These are phyloP conservation scores for Globisporangium solare DNA, from an alignment of 352 stramenopile species.

Conservation along the genomic window DNA sequence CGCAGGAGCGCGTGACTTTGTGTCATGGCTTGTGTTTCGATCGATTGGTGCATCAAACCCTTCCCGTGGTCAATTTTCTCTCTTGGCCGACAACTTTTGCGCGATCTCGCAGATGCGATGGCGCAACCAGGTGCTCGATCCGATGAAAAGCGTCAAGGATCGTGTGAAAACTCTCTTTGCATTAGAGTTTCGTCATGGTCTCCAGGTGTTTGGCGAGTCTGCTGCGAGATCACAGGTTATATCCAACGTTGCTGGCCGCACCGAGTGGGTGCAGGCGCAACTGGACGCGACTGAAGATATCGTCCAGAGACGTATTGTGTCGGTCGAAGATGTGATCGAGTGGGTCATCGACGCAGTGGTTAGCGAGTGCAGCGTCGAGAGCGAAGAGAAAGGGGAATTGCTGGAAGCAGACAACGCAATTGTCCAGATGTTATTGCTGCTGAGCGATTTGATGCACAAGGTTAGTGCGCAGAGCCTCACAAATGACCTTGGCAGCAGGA, in stretches of 20 bases:
- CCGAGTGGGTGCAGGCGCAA: constrained; percentile 6
- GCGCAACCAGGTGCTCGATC: constrained; percentile 1
- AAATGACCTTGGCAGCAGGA: neutral
- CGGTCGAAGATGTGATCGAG: constrained; percentile 4
- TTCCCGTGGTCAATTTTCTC: neutral
- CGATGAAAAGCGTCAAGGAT: neutral
- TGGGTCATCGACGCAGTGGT: constrained; percentile 15
- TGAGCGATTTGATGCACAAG: constrained; percentile 17
- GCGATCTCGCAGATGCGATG: constrained; percentile 4
- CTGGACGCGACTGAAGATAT: constrained; percentile 8
- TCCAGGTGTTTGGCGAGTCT: constrained; percentile 10
- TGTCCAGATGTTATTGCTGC: constrained; percentile 6
- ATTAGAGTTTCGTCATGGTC: constrained; percentile 17
- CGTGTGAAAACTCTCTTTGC: constrained; percentile 1
- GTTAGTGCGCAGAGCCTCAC: neutral
- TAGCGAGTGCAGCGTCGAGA: neutral
- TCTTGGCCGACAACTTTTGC: neutral
- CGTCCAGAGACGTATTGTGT: neutral
- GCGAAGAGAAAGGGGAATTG: neutral
- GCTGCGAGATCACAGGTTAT: neutral
- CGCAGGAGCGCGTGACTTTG: constrained; percentile 1
- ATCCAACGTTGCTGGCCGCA: neutral
- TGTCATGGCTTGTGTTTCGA: constrained; percentile 9
- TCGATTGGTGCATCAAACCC: neutral
- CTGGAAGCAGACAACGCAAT: neutral